These are phyloP conservation scores for Fusarium chuoi DNA, from an alignment of 2,329 filamentous ascomycete species.

Conservation along the genomic window DNA sequence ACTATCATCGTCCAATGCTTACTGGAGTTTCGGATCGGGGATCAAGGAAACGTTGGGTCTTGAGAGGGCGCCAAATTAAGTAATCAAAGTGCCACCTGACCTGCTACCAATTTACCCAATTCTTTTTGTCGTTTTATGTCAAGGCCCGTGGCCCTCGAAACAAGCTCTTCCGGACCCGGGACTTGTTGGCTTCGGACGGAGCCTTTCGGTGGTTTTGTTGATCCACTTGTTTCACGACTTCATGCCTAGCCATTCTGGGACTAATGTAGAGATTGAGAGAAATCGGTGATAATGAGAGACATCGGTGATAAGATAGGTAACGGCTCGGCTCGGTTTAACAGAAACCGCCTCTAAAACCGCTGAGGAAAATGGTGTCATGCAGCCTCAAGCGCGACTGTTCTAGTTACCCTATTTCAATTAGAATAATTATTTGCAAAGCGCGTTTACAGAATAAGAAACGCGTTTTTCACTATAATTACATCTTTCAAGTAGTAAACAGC, in stretches of 20 bases:
- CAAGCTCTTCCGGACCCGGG: neutral
- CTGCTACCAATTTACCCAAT: neutral
- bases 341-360: neutral
- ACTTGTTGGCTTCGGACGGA: neutral
- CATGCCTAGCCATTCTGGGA: neutral
- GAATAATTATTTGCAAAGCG: neutral
- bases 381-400: neutral
- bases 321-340: neutral
- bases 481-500: accelerated
- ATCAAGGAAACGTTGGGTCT: neutral
- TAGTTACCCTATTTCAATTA: neutral
- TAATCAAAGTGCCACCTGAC: accelerated
- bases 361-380: neutral
- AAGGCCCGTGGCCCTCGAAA: neutral
- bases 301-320: neutral
- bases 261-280: neutral
- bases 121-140: neutral
- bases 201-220: neutral
- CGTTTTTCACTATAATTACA: neutral
- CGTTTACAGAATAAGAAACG: neutral
- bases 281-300: neutral
- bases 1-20: neutral
- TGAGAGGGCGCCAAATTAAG: too few relatives aligned
- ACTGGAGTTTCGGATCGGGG: neutral
- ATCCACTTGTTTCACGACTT: neutral